Percentiles rank a stretch among this genome's conserved stretches.
phyloP scores from a whole-genome alignment of 2,329 filamentous ascomycete species.

The Coleophoma cylindrospora region DNA sequence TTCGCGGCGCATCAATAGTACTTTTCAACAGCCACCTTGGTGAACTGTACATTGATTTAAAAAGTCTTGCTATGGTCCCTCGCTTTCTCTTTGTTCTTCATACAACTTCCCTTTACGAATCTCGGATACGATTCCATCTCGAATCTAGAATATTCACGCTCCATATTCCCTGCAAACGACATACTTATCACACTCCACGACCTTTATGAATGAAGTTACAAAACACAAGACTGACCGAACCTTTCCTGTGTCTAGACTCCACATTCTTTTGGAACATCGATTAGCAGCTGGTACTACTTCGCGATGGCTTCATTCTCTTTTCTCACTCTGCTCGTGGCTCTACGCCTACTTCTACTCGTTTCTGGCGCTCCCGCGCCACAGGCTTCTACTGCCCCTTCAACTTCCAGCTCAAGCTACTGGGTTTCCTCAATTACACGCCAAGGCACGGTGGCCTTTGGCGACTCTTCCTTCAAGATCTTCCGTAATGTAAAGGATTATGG shows the following conservation, averaged over 20 bases:
- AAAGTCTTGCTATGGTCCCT: neutral
- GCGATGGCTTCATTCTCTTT: constrained; percentile 25
- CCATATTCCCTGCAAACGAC: constrained; percentile 1
- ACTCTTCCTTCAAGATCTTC: constrained; percentile 62
- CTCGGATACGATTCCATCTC: neutral
- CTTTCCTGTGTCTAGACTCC: constrained; percentile 9
- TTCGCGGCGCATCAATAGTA: neutral
- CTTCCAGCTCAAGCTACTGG: constrained; percentile 21
- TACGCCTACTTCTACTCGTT: constrained; percentile 21
- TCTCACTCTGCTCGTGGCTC: constrained; percentile 20
- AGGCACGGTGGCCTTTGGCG: constrained; percentile 27
- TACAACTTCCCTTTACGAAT: neutral
- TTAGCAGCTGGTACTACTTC: constrained; percentile 27
- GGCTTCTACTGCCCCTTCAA: constrained; percentile 7
- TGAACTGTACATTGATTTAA: neutral
- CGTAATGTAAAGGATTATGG: constrained; percentile 75
- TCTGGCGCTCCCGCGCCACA: constrained; percentile 16
- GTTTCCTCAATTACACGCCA: constrained; percentile 23
- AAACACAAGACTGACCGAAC: constrained; percentile 9
- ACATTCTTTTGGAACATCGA: constrained; percentile 25
- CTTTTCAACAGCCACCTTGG: neutral
- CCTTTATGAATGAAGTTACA: constrained; percentile 1
- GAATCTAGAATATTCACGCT: neutral
- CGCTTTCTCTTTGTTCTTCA: neutral
- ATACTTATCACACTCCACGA: neutral